phyloP scores from a whole-genome alignment of 345 rosid species.

The Laguncularia racemosa region DNA sequence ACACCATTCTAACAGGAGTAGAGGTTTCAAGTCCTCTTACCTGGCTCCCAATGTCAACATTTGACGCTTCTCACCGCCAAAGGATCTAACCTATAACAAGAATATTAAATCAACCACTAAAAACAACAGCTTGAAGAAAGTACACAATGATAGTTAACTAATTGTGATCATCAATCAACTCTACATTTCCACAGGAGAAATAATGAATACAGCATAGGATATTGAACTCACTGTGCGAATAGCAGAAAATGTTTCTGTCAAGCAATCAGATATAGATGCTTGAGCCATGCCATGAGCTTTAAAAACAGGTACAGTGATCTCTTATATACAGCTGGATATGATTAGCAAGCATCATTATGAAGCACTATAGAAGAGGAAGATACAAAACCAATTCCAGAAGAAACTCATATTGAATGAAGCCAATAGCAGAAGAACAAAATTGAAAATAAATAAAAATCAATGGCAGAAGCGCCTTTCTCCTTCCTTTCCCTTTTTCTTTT shows the following conservation, averaged over 20 bases:
- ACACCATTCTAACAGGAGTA: not conserved
- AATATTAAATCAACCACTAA: slow-evolving; percentile 11
- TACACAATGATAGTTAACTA: not conserved
- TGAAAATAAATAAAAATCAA: too few relatives aligned
- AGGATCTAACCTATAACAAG: slow-evolving; percentile 78
- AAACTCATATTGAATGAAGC: not conserved
- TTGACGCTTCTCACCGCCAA: slow-evolving; percentile 91
- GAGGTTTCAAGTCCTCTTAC: slow-evolving; percentile 29
- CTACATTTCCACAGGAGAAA: not conserved
- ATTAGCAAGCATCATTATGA: slow-evolving; percentile 2
- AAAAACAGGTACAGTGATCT: slow-evolving; percentile 78
- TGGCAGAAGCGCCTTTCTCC: too few relatives aligned
- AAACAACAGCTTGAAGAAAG: not conserved
- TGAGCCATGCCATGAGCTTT: slow-evolving; percentile 85
- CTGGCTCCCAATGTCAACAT: slow-evolving; percentile 77
- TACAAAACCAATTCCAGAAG: not conserved
- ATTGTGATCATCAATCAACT: too few relatives aligned
- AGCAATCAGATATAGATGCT: slow-evolving; percentile 90
- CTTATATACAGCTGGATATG: slow-evolving; percentile 72
- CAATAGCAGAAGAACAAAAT: too few relatives aligned
- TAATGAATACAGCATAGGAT: not conserved
- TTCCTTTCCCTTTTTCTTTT: too few relatives aligned
- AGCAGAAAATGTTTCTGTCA: slow-evolving; percentile 86
- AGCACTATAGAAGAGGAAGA: slow-evolving; percentile 21
- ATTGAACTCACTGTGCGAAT: slow-evolving; percentile 71